Percentiles rank a stretch among this genome's conserved stretches.
Evolutionary conservation across 805 yeast species (phyloP).

Genomic region (Kurtzmaniella cleridarum): DNA sequence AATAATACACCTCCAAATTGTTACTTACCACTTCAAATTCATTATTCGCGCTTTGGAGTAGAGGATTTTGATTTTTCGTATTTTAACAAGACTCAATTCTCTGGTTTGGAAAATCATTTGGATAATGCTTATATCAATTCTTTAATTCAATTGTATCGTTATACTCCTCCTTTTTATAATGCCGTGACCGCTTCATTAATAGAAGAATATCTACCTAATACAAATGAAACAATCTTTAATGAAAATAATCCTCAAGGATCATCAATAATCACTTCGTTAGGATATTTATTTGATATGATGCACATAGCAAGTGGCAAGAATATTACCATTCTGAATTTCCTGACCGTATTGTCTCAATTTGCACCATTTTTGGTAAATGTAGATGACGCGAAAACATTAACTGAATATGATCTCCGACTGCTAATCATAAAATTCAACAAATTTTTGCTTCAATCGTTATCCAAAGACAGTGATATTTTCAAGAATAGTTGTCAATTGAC

Average conservation of each 20-base stretch:
- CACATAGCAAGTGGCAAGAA: conserved; percentile 72
- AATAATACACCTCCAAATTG: conserved; percentile 55
- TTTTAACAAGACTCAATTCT: conserved; percentile 65
- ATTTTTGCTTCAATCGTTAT: conserved; percentile 42
- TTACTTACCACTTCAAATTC: conserved; percentile 66
- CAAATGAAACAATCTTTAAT: conserved; percentile 22
- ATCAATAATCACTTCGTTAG: conserved; percentile 73
- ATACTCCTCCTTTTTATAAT: conserved; percentile 69
- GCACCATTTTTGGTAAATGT: conserved; percentile 48
- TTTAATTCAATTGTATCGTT: conserved; percentile 72
- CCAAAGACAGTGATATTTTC: conserved; percentile 32
- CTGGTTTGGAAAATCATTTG: conserved; percentile 88
- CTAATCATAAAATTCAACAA: conserved; percentile 51
- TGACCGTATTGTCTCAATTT: conserved; percentile 36
- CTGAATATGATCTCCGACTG: conserved; percentile 39
- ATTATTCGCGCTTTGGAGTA: conserved; percentile 86
- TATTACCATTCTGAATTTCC: conserved; percentile 79
- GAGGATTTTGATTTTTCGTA: conserved; percentile 88
- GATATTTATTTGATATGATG: conserved; percentile 89
- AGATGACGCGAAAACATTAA: conserved; percentile 40
- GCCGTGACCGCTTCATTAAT: conserved; percentile 53
- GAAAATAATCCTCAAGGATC: conserved; percentile 35
- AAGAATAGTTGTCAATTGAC: conserved; percentile 15
- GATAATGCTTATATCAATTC: conserved; percentile 73
- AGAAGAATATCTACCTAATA: conserved; percentile 38